These are phyloP conservation scores for Aureobasidium sp. DNA, from an alignment of 2,329 filamentous ascomycete species.

Conservation along the genomic window DNA sequence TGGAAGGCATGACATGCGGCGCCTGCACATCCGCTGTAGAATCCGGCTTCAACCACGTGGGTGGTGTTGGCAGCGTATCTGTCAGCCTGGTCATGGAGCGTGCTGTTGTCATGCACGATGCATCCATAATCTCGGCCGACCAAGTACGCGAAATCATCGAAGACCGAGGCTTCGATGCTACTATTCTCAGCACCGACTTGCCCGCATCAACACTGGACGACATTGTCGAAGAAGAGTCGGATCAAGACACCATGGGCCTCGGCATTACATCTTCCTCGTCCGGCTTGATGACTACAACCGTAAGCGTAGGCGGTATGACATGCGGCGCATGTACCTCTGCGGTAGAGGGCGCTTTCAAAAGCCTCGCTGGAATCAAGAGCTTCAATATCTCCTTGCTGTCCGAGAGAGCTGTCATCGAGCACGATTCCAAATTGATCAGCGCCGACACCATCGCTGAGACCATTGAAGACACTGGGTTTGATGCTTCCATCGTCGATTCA, in stretches of 20 bases:
- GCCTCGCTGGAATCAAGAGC: conserved; percentile 68
- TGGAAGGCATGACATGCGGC: conserved; percentile 82
- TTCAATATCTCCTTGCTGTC: conserved; percentile 92
- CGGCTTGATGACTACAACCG: conserved; percentile 75
- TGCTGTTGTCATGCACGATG: conserved; percentile 85
- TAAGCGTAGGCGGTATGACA: conserved; percentile 78
- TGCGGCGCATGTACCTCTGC: conserved; percentile 93
- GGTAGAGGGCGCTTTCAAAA: conserved; percentile 86
- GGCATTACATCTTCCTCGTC: conserved; percentile 17
- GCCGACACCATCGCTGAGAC: conserved; percentile 72
- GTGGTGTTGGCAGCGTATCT: conserved; percentile 77
- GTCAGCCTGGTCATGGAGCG: conserved; percentile 94
- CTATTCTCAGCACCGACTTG: conserved; percentile 34
- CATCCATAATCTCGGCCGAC: conserved; percentile 62
- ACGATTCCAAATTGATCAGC: conserved; percentile 67
- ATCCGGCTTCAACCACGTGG: conserved; percentile 71
- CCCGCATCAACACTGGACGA: conserved; percentile 21
- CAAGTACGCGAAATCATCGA: conserved; percentile 78
- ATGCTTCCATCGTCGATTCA: conserved; percentile 74
- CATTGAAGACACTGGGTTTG: conserved; percentile 88
- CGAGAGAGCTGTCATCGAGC: conserved; percentile 89
- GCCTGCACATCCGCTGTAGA: conserved; percentile 91
- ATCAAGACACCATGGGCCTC: conserved; percentile 18
- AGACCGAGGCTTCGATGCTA: conserved; percentile 83
- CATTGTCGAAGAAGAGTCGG: conserved; percentile 17